phyloP scores from a whole-genome alignment of 2,329 filamentous ascomycete genomes.

The Endoconidiophora polonica region DNA sequence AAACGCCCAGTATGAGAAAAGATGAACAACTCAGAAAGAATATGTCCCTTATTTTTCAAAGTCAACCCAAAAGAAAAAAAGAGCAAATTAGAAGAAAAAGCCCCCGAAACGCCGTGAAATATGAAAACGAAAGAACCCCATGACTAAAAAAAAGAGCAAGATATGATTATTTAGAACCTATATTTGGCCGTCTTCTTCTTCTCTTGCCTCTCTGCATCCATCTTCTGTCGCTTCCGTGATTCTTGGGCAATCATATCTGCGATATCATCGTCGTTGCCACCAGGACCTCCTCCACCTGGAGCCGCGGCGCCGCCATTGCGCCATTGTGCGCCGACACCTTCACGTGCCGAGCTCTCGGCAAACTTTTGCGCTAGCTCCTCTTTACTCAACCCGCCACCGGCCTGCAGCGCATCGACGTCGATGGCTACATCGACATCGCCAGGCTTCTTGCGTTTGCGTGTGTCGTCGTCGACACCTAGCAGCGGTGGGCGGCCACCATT shows the following conservation, averaged over 20 bases:
- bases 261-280: conserved; percentile 64
- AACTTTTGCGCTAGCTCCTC: conserved; percentile 70
- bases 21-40: too few species aligned
- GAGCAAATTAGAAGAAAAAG: too few species aligned
- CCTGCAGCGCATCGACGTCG: conserved; percentile 63
- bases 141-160: too few species aligned
- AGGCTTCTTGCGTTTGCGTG: conserved; percentile 80
- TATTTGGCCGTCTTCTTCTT: conserved; percentile 44
- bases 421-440: conserved; percentile 89
- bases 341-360: conserved; percentile 51
- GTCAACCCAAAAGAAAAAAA: too few species aligned
- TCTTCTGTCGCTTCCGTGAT: conserved; percentile 75
- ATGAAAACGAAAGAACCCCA: too few species aligned
- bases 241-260: conserved; percentile 94
- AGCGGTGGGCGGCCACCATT: conserved; percentile 29
- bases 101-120: too few species aligned
- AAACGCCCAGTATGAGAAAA: too few species aligned
- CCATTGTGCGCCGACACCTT: conserved; percentile 52
- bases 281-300: background rate
- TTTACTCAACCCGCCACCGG: conserved; percentile 63
- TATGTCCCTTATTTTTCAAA: too few species aligned
- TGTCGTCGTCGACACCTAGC: conserved; percentile 64
- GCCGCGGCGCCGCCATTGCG: too few species aligned
- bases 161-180: conserved; percentile 23
- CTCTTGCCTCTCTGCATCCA: conserved; percentile 61